Percentiles rank a stretch among this genome's conserved stretches.
phyloP scores from a whole-genome alignment of 345 rosid genomes.

The Mangifera indica region DNA sequence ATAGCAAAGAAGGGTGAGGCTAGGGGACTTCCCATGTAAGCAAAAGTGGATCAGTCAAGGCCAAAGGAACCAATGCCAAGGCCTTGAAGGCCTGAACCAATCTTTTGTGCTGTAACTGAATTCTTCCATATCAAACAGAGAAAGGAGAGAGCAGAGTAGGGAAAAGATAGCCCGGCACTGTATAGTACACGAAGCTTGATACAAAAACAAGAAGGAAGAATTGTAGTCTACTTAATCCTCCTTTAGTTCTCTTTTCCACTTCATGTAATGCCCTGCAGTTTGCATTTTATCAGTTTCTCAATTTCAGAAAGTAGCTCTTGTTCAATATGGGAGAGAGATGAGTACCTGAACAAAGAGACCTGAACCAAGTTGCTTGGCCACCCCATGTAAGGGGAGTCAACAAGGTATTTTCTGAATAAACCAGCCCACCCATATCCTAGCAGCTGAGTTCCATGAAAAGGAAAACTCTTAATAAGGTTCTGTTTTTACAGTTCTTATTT shows the following conservation, averaged over 20 bases:
- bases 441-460: conserved; percentile 16
- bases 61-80: conserved; percentile 74
- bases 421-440: conserved; percentile 54
- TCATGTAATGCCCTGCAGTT: conserved; percentile 50
- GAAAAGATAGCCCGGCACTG: conserved; percentile 66
- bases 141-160: conserved; percentile 70
- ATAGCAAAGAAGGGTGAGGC: conserved; percentile 70
- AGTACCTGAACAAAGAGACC: conserved; percentile 49
- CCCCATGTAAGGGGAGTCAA: conserved; percentile 53
- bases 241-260: conserved; percentile 38
- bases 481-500: not conserved
- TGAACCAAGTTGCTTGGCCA: conserved; percentile 52
- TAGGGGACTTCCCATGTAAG: conserved; percentile 72
- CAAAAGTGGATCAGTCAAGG: conserved; percentile 58
- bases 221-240: conserved; percentile 49
- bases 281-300: not conserved
- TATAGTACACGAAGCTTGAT: conserved; percentile 49
- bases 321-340: not conserved
- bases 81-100: conserved; percentile 62
- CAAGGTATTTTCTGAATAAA: conserved; percentile 40
- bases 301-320: not conserved
- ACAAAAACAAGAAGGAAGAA: conserved; percentile 47
- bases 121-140: conserved; percentile 79
- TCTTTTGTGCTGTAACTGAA: conserved; percentile 56
- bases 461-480: not conserved